Conservation (phyloP, 176 grass and related monocot species). For the Panicum miliaceum region DNA sequence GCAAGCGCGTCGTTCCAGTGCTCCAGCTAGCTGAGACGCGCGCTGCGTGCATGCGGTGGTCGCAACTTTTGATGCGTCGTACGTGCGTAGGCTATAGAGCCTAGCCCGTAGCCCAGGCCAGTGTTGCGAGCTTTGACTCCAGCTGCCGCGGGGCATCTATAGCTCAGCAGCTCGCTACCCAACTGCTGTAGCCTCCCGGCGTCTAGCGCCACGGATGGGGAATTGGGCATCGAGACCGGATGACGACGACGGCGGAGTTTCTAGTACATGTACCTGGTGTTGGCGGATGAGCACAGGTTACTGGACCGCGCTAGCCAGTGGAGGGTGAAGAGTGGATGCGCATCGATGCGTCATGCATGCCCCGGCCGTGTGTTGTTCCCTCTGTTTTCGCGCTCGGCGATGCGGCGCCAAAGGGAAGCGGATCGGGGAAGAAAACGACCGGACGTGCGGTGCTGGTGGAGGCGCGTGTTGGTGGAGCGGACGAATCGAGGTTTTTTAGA, state of each 20-base stretch:
- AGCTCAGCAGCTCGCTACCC: too few species aligned
- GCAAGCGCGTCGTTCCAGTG: neutral
- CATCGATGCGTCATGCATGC: conserved; percentile 1
- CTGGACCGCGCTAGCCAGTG: conserved; percentile 24
- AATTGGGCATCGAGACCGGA: too few species aligned
- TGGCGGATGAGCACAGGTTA: neutral
- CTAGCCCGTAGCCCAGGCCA: conserved; percentile 19
- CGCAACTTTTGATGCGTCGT: conserved; percentile 53
- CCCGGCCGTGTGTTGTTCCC: neutral
- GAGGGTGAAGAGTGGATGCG: neutral
- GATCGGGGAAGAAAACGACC: conserved; percentile 36
- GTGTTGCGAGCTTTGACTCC: conserved; percentile 31
- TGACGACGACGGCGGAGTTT: neutral
- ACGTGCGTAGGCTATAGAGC: neutral
- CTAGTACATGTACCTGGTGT: neutral
- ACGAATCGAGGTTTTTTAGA: conserved; percentile 49
- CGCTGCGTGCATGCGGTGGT: conserved; percentile 41
- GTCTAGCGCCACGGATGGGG: neutral
- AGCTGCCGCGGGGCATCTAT: neutral
- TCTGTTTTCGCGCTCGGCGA: conserved; percentile 23
- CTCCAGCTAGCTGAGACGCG: neutral
- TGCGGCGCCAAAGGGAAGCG: conserved; percentile 33
- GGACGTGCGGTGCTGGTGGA: neutral
- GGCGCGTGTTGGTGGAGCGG: conserved; percentile 44
- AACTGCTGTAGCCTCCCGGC: neutral